Conservation (phyloP, 1,139 yeast species). For the Saccharomyces hybrid region DNA sequence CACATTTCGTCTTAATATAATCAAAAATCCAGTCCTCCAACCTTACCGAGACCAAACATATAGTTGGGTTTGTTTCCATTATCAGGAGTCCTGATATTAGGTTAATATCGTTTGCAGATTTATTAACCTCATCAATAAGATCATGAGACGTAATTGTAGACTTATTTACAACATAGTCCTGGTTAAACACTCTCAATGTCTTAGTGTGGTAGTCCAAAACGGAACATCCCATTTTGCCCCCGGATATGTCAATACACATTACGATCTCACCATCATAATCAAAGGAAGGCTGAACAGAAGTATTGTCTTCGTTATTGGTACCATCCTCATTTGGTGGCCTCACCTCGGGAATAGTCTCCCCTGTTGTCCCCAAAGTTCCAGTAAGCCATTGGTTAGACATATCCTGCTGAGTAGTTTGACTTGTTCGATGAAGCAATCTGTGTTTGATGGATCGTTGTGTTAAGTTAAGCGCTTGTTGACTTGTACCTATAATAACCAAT, state of each 20-base stretch:
- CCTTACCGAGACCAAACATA: conserved; percentile 16
- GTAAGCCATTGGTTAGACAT: neutral
- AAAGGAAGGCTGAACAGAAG: neutral
- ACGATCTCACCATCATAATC: conserved; percentile 9
- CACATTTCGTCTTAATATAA: conserved; percentile 7
- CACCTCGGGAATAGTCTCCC: neutral
- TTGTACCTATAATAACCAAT: neutral
- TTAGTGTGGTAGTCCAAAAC: conserved; percentile 9
- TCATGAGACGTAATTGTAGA: neutral
- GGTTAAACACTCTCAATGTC: conserved; percentile 9
- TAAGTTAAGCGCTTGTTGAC: neutral
- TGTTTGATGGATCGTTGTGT: neutral
- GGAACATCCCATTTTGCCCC: conserved; percentile 14
- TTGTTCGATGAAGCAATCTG: neutral
- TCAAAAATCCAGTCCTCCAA: conserved; percentile 10
- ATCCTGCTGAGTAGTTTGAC: neutral
- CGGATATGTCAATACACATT: conserved; percentile 12
- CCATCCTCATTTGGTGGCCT: neutral
- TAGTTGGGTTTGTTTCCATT: conserved; percentile 10
- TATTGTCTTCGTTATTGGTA: neutral
- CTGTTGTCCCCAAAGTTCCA: neutral
- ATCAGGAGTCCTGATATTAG: conserved; percentile 12
- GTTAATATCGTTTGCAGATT: conserved; percentile 10
- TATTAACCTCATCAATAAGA: neutral
- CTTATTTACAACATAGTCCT: conserved; percentile 9